These are phyloP conservation scores for Fraxinus sp. DNA, from an alignment of 305 asterid genomes.

Conservation along the genomic window DNA sequence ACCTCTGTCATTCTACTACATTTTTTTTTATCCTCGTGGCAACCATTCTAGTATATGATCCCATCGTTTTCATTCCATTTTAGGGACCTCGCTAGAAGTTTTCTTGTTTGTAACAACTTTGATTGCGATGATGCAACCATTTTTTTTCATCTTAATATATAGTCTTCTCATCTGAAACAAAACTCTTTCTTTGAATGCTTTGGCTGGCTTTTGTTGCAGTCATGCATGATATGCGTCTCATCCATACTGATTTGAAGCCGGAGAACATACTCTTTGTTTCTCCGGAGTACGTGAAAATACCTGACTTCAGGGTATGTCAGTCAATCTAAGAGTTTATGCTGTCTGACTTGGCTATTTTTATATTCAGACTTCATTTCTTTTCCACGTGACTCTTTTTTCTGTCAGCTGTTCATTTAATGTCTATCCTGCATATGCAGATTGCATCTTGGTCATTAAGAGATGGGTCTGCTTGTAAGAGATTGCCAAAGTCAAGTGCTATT, in stretches of 20 bases:
- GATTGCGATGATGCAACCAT: background rate
- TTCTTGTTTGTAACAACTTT: background rate
- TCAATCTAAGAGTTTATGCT: background rate
- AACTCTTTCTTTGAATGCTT: background rate
- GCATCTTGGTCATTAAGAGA: constrained; percentile 66
- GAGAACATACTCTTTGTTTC: constrained; percentile 87
- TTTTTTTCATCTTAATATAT: background rate
- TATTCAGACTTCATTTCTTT: background rate
- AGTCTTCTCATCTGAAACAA: background rate
- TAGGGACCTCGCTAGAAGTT: background rate
- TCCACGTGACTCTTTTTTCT: background rate
- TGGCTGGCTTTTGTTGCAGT: constrained; percentile 44
- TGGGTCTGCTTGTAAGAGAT: constrained; percentile 56
- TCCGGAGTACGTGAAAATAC: constrained; percentile 69
- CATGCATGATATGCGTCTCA: constrained; percentile 86
- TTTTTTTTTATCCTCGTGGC: background rate
- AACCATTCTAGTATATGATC: background rate
- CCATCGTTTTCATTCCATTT: background rate
- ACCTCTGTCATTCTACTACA: constrained; percentile 25
- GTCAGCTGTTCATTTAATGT: background rate
- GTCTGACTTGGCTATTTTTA: background rate
- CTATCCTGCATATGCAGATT: constrained; percentile 48
- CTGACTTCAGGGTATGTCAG: constrained; percentile 69
- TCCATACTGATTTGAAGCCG: constrained; percentile 92
- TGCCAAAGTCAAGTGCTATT: constrained; percentile 83